These are phyloP conservation scores for Amaranthus hypochondriacus DNA, from an alignment of 148 eudicot genomes.

Conservation along the genomic window DNA sequence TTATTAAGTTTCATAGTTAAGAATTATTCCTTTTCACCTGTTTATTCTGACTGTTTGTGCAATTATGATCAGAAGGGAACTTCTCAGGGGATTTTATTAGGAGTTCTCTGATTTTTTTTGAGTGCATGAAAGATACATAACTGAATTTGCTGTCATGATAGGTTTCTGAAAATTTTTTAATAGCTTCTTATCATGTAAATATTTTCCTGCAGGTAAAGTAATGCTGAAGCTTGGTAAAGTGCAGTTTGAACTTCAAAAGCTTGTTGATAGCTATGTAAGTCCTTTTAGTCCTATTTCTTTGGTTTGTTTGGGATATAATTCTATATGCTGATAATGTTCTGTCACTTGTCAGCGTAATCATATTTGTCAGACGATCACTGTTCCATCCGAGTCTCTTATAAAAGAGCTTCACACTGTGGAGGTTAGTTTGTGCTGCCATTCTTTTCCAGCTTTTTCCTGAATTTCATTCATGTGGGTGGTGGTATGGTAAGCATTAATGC, in stretches of 20 bases:
- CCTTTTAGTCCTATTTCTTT: neutral
- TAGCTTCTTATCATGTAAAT: neutral
- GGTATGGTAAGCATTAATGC: neutral
- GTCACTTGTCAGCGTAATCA: conserved; percentile 67
- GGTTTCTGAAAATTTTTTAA: neutral
- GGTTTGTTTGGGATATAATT: neutral
- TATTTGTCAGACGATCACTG: conserved; percentile 72
- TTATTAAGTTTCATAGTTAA: too few relatives aligned
- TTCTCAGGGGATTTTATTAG: too few relatives aligned
- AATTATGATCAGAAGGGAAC: too few relatives aligned
- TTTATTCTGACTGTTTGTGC: too few relatives aligned
- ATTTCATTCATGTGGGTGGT: neutral
- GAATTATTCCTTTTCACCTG: too few relatives aligned
- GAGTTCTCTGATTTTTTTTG: too few relatives aligned
- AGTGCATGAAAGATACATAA: too few relatives aligned
- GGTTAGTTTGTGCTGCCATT: conserved; percentile 40
- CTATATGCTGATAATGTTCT: conserved; percentile 11
- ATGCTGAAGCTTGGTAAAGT: conserved; percentile 80
- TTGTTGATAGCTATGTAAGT: conserved; percentile 87
- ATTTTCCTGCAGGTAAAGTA: conserved; percentile 58
- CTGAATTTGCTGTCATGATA: neutral
- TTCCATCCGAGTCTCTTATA: conserved; percentile 93
- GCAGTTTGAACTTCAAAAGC: conserved; percentile 83
- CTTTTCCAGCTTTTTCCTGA: neutral
- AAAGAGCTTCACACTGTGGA: conserved; percentile 81